Evolutionary conservation across 2,329 filamentous ascomycete species (phyloP).

Genomic region (Xylariales sp.): DNA sequence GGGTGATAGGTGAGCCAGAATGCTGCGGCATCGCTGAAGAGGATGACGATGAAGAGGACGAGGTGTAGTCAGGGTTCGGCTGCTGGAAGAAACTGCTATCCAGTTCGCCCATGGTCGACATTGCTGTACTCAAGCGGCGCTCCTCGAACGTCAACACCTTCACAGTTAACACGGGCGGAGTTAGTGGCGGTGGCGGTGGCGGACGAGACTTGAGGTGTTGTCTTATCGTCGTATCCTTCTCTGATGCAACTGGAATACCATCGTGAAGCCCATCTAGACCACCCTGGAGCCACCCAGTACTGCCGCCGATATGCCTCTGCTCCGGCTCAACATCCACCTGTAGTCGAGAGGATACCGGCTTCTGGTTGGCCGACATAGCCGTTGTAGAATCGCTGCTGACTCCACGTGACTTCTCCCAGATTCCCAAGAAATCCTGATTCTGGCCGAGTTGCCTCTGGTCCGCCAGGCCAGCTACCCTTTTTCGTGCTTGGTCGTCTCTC

Average conservation of each 20-base stretch:
- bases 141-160: constrained; percentile 39
- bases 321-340: constrained; percentile 8
- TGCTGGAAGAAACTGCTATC: constrained; percentile 42
- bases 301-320: constrained; percentile 9
- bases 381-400: constrained; percentile 18
- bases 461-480: constrained; percentile 8
- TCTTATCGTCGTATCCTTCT: constrained; percentile 23
- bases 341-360: constrained; percentile 14
- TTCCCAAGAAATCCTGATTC: constrained; percentile 11
- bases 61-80: constrained; percentile 45
- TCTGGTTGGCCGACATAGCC: constrained; percentile 23
- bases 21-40: constrained; percentile 12
- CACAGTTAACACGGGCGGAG: constrained; percentile 40
- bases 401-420: constrained; percentile 27
- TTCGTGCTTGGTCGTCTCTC: constrained; percentile 17
- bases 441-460: constrained; percentile 12
- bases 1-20: constrained; percentile 26
- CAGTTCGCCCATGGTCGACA: constrained; percentile 29
- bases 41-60: constrained; percentile 22
- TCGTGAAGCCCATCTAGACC: constrained; percentile 9
- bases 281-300: constrained; percentile 10
- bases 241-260: constrained; percentile 12
- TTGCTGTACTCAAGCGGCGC: constrained; percentile 27
- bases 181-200: constrained; percentile 45
- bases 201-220: constrained; percentile 31